Base-by-base conservation (phyloP, 495 filamentous ascomycete genomes). In the Pyrenula massariospora region DNA sequence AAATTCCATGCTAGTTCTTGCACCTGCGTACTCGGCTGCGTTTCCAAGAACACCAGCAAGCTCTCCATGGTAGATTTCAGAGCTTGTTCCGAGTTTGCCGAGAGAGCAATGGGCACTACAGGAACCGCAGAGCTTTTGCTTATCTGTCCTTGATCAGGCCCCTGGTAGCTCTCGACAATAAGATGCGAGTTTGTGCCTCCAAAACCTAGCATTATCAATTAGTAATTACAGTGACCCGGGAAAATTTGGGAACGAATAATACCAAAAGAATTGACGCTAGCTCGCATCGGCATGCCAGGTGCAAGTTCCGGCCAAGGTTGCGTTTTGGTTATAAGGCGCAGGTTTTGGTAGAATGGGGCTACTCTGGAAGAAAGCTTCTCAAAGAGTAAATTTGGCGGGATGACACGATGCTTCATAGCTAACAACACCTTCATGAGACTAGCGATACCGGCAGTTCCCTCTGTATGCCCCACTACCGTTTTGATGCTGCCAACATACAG, bases 1-100 rank as follows among this genome's bases (percentile, higher is more conserved):
- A 74, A 60, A 0, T 70, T 74, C 56, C 71, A 74, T 3, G 71
- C 60, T 54, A 74, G 68, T 53, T 79, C 70, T 0, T 73, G 66
- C 11, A 48, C 11, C 42, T 11, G 19, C 11, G 42, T 48, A 19
- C 42, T 48, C 42, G 77, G 70, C 51, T 81, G 73, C 53, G 71
- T 55, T 12, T 78, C 71, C 56, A 89, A 70, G 66, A 78, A 86
- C 2, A 57, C 21, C 10, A 60, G n/a, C 0, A 70, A 23, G 1
- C 61, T 22, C 22, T 62, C 23, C 0, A 72, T 24, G 53, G 73
- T 76, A 5, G 49, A 53, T 23, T 66, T 57, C 0, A 76, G 57
- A 0, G 71, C 68, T 2, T 56, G 25, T 21, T 53, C 51, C 12
- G 59, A 65, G 12, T 62, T 64, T 5, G 58, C 70, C 1, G 72